Percentiles rank a stretch among this genome's conserved stretches.
Conservation (phyloP, 106 monocot genomes). For the Narthecium ossifragum region DNA sequence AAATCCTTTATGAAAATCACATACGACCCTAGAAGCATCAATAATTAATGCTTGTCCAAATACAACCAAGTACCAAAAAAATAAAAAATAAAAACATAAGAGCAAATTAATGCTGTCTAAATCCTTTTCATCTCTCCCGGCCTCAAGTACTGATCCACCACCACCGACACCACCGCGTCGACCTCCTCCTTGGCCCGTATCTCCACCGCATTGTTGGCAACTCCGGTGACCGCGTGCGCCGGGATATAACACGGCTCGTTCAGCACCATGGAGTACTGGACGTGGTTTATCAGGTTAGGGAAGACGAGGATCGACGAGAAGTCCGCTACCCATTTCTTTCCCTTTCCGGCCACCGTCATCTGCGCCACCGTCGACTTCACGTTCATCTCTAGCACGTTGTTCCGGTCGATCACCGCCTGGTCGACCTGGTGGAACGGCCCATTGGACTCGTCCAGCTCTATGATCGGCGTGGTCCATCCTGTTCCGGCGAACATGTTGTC, state of each 20-base stretch:
- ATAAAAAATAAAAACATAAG: too few relatives aligned
- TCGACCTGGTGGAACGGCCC: constrained; percentile 36
- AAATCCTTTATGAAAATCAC: too few relatives aligned
- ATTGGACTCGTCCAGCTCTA: constrained; percentile 36
- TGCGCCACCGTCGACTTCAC: constrained; percentile 37
- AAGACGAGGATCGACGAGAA: constrained; percentile 56
- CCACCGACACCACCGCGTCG: constrained; percentile 28
- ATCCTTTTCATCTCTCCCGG: too few relatives aligned
- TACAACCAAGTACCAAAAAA: too few relatives aligned
- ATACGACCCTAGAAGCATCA: too few relatives aligned
- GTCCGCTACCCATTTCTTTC: constrained; percentile 36
- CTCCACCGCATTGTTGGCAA: constrained; percentile 35
- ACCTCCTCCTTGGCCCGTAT: constrained; percentile 34
- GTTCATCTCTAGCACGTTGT: constrained; percentile 48
- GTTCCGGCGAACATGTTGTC: constrained; percentile 60
- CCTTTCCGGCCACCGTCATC: constrained; percentile 31
- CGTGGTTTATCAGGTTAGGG: constrained; percentile 35
- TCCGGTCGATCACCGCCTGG: constrained; percentile 42
- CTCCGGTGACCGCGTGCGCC: constrained; percentile 35
- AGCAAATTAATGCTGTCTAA: too few relatives aligned
- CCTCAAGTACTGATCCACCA: constrained; percentile 64
- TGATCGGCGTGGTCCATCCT: constrained; percentile 24
- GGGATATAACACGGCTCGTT: constrained; percentile 18
- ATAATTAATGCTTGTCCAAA: too few relatives aligned
- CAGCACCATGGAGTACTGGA: constrained; percentile 51